These are phyloP conservation scores for Boletus bicolor DNA, from an alignment of 768 basidiomycete genomes.

Conservation along the genomic window DNA sequence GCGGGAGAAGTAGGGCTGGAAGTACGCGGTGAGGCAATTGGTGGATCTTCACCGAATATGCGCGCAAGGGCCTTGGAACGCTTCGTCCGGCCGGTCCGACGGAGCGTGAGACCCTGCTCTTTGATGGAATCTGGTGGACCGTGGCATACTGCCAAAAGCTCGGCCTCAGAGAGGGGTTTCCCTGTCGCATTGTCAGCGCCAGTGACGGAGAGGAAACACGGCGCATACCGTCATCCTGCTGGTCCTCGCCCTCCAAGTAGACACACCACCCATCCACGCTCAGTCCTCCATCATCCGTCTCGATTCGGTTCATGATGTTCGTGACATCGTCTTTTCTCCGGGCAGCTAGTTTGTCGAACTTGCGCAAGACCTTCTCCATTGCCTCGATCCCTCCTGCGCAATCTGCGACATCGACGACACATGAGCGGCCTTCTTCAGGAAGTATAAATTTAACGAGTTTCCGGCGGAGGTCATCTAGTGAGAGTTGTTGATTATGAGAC, in stretches of 20 bases:
- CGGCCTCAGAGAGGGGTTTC: slow-evolving; percentile 74
- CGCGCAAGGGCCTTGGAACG: slow-evolving; percentile 41
- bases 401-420: slow-evolving; percentile 76
- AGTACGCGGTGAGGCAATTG: slow-evolving; percentile 17
- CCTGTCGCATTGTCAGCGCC: slow-evolving; percentile 37
- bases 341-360: slow-evolving; percentile 67
- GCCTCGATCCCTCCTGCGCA: slow-evolving; percentile 83
- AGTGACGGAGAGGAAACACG: neutral
- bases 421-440: slow-evolving; percentile 75
- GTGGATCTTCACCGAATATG: slow-evolving; percentile 49
- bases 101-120: slow-evolving; percentile 74
- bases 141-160: slow-evolving; percentile 80
- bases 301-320: slow-evolving; percentile 49
- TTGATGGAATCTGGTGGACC: slow-evolving; percentile 74
- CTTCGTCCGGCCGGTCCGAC: slow-evolving; percentile 46
- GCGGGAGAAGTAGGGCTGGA: slow-evolving; percentile 37
- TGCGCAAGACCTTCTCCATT: slow-evolving; percentile 83
- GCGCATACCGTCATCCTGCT: slow-evolving; percentile 50
- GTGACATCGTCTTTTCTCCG: slow-evolving; percentile 44
- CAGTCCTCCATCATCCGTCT: slow-evolving; percentile 70
- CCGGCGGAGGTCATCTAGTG: slow-evolving; percentile 74
- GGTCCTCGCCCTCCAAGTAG: slow-evolving; percentile 59
- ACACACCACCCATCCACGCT: slow-evolving; percentile 90
- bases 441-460: slow-evolving; percentile 88
- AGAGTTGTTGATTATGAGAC: slow-evolving; percentile 43